Evolutionary conservation across 2,329 filamentous ascomycete species (phyloP), one percentile per base, ranked within the genome.

Genomic region (Pseudocercospora fuligena): DNA sequence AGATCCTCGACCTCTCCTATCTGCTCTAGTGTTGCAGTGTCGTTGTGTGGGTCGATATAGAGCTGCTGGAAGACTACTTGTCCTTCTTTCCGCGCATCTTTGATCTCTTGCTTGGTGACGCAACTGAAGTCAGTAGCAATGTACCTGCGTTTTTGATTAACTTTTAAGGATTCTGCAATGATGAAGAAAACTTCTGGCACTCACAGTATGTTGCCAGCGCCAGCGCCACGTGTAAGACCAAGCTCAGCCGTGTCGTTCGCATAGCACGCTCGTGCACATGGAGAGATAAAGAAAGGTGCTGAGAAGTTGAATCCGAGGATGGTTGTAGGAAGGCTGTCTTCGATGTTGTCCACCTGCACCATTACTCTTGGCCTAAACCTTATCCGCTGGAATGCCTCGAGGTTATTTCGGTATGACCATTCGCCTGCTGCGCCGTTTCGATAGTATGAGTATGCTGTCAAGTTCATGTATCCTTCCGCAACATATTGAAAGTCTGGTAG

Each of bases 211-310:
- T 82, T 77, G 6, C 79, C 80, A 12, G 77, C 74, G 5, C 76
- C 83, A 8, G 85, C 84, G 47, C 80, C 86, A 76, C 82, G 80
- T 61, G 85, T 82, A 16, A 88, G 60, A 19, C 66, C 66, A 6
- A 67, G 27, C 56, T 70, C 68, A 54, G 63, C 68, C n/a, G 51
- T 63, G 12, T 47, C 25, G 77, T 97, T 86, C 65, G 94, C 94
- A 9, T 97, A 88, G 80, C 97, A 97, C 72, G 94, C 94, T 8
- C 97, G 86, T 0, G 94, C 94, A 12, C 94, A 97, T 49, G 94
- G 94, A 1, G 94, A 97, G 40, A 97, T 90, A 82, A 97, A 98
- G 82, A 97, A 95, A 23, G 94, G 94, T 54, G 94, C 90, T 67
- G 90, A 87, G 69, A 89, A 88, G 75, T 91, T 92, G 49, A 90